A percentile compares a stretch with the other conserved stretches of the same genome.
Conservation (phyloP, 148 eudicot species). For the Talinum fruticosum region DNA sequence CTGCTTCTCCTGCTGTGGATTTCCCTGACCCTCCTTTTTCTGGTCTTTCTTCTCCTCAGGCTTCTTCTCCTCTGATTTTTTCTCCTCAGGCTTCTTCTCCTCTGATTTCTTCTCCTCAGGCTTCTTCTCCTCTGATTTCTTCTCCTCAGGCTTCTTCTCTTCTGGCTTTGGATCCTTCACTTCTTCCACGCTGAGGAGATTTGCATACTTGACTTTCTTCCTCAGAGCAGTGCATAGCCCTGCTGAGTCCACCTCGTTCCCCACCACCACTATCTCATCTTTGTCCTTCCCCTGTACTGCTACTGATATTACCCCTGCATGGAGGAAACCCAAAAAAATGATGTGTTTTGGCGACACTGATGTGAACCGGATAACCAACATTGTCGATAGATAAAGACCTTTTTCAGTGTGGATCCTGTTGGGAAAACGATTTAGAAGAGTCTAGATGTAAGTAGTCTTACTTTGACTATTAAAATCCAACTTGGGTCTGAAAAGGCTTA, state of each 20-base stretch:
- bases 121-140: not conserved
- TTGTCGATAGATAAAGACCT: no score
- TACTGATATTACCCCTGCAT: constrained; percentile 35
- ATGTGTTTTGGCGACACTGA: no score
- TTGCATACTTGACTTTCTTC: constrained; percentile 25
- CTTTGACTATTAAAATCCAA: no score
- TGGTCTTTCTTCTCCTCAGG: not conserved
- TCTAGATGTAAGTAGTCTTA: no score
- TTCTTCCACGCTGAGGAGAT: constrained; percentile 26
- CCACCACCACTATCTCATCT: constrained; percentile 28
- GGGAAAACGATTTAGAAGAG: no score
- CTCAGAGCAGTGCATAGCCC: constrained; percentile 26
- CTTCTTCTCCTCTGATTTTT: not conserved
- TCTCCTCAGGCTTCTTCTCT: constrained; percentile 20
- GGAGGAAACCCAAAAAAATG: no score
- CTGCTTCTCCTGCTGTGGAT: not conserved
- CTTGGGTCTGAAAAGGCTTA: no score
- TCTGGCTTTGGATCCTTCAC: constrained; percentile 34
- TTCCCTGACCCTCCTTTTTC: not conserved
- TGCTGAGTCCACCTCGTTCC: constrained; percentile 28
- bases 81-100: not conserved
- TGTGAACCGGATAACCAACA: no score
- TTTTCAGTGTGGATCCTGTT: no score
- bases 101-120: not conserved
- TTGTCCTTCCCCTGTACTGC: constrained; percentile 30